phyloP scores from a whole-genome alignment of 306 rosid genomes.

The Vicia villosa region DNA sequence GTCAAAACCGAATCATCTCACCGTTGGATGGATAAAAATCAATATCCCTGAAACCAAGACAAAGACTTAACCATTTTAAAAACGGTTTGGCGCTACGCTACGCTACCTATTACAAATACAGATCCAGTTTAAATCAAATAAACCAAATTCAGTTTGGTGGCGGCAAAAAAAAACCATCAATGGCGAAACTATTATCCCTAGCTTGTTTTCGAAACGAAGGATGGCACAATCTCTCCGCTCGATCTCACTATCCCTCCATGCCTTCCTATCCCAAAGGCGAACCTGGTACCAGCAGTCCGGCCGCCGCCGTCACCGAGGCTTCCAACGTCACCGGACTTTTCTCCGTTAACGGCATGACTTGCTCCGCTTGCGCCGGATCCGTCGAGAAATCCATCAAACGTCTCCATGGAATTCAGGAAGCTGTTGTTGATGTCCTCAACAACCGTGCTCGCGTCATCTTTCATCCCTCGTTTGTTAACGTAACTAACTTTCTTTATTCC shows the following conservation, averaged over 20 bases:
- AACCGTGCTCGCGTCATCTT: slow-evolving; percentile 65
- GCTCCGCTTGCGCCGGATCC: slow-evolving; percentile 79
- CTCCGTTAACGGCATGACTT: slow-evolving; percentile 68
- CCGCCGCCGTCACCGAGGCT: not conserved
- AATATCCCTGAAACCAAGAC: not conserved
- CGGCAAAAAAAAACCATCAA: not conserved
- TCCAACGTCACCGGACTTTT: slow-evolving; percentile 53
- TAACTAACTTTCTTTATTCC: slow-evolving; percentile 34
- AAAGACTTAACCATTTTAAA: not conserved
- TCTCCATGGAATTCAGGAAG: slow-evolving; percentile 72
- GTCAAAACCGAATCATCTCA: slow-evolving; percentile 36
- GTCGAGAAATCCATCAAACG: slow-evolving; percentile 76
- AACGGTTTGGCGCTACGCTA: not conserved
- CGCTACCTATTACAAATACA: not conserved
- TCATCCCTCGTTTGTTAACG: slow-evolving; percentile 58
- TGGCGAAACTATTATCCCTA: slow-evolving; percentile 49
- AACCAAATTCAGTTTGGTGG: not conserved
- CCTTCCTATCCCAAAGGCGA: slow-evolving; percentile 60
- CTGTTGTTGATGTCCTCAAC: slow-evolving; percentile 72
- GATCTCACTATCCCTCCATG: slow-evolving; percentile 80
- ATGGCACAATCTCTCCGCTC: slow-evolving; percentile 38
- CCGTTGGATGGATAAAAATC: slow-evolving; percentile 21
- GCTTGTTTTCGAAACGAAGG: slow-evolving; percentile 46
- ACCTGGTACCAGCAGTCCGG: not conserved
- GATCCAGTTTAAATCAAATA: not conserved